Base-by-base conservation (phyloP, 768 basidiomycete species). In the Leccinum broughii region DNA sequence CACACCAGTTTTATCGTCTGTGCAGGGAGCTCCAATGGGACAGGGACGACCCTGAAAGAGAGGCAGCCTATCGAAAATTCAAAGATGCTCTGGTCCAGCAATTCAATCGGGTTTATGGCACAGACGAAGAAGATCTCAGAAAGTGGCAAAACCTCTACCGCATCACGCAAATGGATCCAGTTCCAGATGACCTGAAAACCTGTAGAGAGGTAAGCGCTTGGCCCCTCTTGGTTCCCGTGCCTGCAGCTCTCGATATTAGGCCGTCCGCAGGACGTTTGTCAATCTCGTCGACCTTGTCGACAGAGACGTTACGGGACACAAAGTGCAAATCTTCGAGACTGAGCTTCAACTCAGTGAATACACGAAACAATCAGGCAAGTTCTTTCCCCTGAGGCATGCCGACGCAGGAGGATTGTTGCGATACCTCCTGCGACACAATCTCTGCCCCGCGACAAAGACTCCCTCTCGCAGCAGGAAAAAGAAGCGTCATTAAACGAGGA, bases 251-350 rank as follows among this genome's bases (percentile, higher is more conserved):
- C 8, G 50, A n/a, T 15, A 11, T 28, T 11, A 67, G 66, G 60
- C 58, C 0, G 26, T 67, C 15, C 20, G 50, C 0, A 32, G 13
- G 0, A 63, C 52, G 0, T 17, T 55, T 2, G 61, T 66, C 14
- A 68, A 67, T 4, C 67, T 67, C 6, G 67, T 67, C 28, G 67
- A 67, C 28, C 66, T 67, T 20, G 66, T 66, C 11, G 65, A 67
- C 28, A 51, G 44, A 1, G 24, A 65, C 15, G 32, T 14, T 0
- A 60, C 67, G 4, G 64, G 58, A 0, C 10, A 50, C 2, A 14
- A 59, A 0, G 57, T 66, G 0, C 14, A 30, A 1, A 22, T 63
- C 0, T 67, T 67, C 39, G 11, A 14, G 0, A 34, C 66, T 32
- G 66, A 67, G 50, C 26, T 15, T 4, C 28, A 54, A 5, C 60